Percentiles rank a stretch among this genome's conserved stretches.
phyloP scores from a whole-genome alignment of 2,329 filamentous ascomycete genomes.

The Diaporthe capsici region DNA sequence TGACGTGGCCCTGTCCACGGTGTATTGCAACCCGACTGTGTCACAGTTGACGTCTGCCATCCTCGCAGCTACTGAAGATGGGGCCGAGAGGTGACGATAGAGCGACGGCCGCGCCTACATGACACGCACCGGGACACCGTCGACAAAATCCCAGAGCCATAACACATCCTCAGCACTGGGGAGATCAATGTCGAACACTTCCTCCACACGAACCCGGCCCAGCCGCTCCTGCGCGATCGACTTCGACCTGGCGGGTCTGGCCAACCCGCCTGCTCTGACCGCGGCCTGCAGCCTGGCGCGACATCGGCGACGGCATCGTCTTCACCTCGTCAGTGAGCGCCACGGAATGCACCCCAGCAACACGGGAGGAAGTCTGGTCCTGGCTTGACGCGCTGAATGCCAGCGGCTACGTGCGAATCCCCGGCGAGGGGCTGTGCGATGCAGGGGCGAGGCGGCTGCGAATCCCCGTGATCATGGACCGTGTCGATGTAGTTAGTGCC shows the following conservation, averaged over 20 bases:
- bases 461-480: slow-evolving; percentile 48
- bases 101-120: slow-evolving; percentile 41
- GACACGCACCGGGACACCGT: slow-evolving; percentile 25
- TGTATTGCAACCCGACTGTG: slow-evolving; percentile 27
- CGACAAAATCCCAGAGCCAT: slow-evolving; percentile 10
- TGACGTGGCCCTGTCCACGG: slow-evolving; percentile 7
- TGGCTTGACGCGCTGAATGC: slow-evolving; percentile 47
- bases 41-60: not conserved
- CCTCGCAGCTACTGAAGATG: not conserved
- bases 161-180: not conserved
- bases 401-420: slow-evolving; percentile 51
- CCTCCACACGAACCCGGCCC: slow-evolving; percentile 54
- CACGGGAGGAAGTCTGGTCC: slow-evolving; percentile 44
- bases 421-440: slow-evolving; percentile 52
- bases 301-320: slow-evolving; percentile 52
- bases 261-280: slow-evolving; percentile 56
- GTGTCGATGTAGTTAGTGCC: slow-evolving; percentile 55
- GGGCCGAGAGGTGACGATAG: slow-evolving; percentile 38
- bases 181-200: slow-evolving; percentile 32
- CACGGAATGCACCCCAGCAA: slow-evolving; percentile 45
- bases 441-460: slow-evolving; percentile 46
- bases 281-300: slow-evolving; percentile 45
- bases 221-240: slow-evolving; percentile 65
- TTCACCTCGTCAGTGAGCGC: slow-evolving; percentile 66
- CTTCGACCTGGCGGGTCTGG: slow-evolving; percentile 57